phyloP scores from a whole-genome alignment of 768 basidiomycete species.

The Pleurotus djamor region DNA sequence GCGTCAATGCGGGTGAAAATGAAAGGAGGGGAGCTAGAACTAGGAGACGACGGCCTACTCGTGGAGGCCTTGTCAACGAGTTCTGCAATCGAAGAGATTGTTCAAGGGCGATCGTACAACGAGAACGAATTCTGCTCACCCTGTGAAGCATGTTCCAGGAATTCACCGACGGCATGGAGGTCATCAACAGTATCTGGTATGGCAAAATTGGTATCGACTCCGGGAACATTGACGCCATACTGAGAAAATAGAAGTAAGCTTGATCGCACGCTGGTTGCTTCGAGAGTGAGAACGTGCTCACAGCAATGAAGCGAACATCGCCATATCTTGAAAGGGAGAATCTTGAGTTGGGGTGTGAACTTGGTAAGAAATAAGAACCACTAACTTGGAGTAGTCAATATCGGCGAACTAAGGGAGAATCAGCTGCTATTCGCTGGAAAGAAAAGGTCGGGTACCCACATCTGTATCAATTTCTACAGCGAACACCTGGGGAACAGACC shows the following conservation, averaged over 20 bases:
- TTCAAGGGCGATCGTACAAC: neutral
- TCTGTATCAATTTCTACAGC: constrained; percentile 29
- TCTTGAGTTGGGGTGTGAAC: no score
- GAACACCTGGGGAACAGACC: constrained; percentile 21
- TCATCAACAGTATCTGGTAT: neutral
- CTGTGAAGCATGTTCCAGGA: neutral
- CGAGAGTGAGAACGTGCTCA: neutral
- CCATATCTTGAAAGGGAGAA: neutral
- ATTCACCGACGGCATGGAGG: neutral
- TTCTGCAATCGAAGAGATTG: neutral
- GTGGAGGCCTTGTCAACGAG: neutral
- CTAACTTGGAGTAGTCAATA: neutral
- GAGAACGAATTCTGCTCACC: neutral
- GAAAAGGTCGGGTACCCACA: neutral
- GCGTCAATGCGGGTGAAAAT: neutral
- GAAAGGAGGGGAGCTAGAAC: no score
- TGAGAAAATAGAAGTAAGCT: neutral
- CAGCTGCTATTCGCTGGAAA: no score
- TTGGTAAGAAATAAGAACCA: neutral
- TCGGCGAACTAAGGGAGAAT: neutral
- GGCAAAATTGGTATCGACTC: neutral
- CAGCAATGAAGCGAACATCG: neutral
- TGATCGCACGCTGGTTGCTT: neutral
- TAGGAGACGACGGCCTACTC: no score
- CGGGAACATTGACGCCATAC: neutral